Evolutionary conservation across 257 asterid species (phyloP).

Genomic region (Fraxinus pennsylvanica): DNA sequence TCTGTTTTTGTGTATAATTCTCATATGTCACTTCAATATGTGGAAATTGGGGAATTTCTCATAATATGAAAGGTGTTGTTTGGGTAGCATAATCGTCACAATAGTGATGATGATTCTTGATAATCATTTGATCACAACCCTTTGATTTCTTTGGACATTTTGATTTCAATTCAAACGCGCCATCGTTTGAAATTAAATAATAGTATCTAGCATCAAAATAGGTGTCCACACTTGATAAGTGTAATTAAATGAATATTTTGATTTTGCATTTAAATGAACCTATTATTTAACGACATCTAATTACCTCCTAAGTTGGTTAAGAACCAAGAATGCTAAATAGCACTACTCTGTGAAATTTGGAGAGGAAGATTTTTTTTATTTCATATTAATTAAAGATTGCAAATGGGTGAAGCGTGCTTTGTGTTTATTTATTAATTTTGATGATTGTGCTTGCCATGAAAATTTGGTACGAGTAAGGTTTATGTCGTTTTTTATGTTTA

Average conservation of each 20-base stretch:
- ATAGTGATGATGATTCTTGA: slow-evolving; percentile 19
- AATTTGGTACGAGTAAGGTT: background rate
- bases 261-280: too few relatives aligned
- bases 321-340: too few relatives aligned
- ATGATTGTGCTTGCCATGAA: background rate
- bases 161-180: slow-evolving; percentile 5
- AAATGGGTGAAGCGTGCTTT: background rate
- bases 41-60: slow-evolving; percentile 15
- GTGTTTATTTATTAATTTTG: background rate
- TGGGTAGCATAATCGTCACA: slow-evolving; percentile 37
- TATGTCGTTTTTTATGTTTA: too few relatives aligned
- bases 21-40: slow-evolving; percentile 13
- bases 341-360: background rate
- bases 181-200: background rate
- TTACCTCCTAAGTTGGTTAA: too few relatives aligned
- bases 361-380: background rate
- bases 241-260: too few relatives aligned
- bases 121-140: background rate
- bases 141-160: background rate
- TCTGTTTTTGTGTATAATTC: background rate
- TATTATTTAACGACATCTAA: too few relatives aligned
- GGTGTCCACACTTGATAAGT: too few relatives aligned
- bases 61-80: slow-evolving; percentile 25
- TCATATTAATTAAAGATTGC: background rate
- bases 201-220: too few relatives aligned